Percentiles rank a stretch among this genome's conserved stretches.
phyloP scores from a whole-genome alignment of 2,329 filamentous ascomycete genomes.

The Fusarium albidum region DNA sequence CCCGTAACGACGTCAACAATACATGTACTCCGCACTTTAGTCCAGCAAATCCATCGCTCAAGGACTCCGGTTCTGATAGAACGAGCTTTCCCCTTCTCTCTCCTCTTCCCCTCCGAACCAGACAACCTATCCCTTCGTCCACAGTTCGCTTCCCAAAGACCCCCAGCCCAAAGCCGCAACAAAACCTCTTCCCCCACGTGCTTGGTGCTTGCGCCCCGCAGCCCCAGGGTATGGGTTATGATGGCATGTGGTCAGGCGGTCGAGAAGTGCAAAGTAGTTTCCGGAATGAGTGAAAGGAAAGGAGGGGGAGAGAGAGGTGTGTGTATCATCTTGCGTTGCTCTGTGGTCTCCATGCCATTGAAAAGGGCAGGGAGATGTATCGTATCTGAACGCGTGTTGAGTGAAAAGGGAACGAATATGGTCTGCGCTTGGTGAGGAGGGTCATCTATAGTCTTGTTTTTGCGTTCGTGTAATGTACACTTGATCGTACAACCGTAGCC shows the following conservation, averaged over 20 bases:
- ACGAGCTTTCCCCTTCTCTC: constrained; percentile 51
- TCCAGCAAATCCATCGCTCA: constrained; percentile 66
- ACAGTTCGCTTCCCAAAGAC: neutral
- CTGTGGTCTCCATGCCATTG: constrained; percentile 67
- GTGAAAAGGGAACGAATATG: neutral
- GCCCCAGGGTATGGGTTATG: constrained; percentile 22
- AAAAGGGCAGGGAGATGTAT: constrained; percentile 65
- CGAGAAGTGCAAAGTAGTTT: constrained; percentile 1
- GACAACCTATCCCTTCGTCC: constrained; percentile 31
- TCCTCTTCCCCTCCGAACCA: neutral
- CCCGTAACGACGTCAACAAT: too few relatives aligned
- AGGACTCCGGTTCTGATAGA: constrained; percentile 69
- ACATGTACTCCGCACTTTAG: constrained; percentile 70
- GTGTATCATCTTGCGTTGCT: constrained; percentile 65
- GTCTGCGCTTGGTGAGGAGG: constrained; percentile 33
- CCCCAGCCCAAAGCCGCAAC: neutral
- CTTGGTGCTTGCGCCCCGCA: constrained; percentile 45
- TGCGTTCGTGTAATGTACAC: constrained; percentile 38
- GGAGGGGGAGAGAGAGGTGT: constrained; percentile 3
- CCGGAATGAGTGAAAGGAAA: neutral
- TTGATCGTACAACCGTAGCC: constrained; percentile 36
- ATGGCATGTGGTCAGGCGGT: constrained; percentile 1
- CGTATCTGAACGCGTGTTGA: constrained; percentile 66
- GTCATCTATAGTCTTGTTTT: constrained; percentile 38
- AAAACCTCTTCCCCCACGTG: constrained; percentile 3